phyloP scores from a whole-genome alignment of 257 asterid species.

The Gynochthodes officinalis region DNA sequence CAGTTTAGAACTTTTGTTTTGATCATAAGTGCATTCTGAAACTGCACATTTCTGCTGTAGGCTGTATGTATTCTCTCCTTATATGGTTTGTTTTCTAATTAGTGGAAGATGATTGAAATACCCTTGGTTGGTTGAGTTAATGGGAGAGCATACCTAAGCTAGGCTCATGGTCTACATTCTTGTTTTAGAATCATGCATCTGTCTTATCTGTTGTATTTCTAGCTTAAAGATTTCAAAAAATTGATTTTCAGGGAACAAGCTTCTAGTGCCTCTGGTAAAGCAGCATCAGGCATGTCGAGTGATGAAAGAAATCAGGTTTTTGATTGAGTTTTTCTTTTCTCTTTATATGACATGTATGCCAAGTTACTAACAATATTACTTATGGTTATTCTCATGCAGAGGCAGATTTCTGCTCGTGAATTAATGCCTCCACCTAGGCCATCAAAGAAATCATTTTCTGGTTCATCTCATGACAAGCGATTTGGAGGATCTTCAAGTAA shows the following conservation, averaged over 20 bases:
- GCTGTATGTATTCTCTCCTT: neutral
- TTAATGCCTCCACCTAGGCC: slow-evolving; percentile 97
- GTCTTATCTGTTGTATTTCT: neutral
- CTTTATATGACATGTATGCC: neutral
- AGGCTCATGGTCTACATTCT: neutral
- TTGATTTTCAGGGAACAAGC: slow-evolving; percentile 76
- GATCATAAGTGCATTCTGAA: neutral
- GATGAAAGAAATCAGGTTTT: slow-evolving; percentile 86
- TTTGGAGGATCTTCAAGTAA: slow-evolving; percentile 50
- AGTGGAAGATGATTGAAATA: neutral
- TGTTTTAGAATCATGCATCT: neutral
- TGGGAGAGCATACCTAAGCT: neutral
- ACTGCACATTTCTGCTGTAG: neutral
- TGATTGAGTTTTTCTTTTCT: neutral
- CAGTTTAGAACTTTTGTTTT: neutral
- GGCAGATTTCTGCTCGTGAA: slow-evolving; percentile 77
- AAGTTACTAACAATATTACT: neutral
- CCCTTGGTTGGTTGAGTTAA: neutral
- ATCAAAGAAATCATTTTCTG: slow-evolving; percentile 46
- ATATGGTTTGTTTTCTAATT: neutral
- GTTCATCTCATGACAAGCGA: slow-evolving; percentile 38
- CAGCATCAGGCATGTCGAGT: slow-evolving; percentile 88
- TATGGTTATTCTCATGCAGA: slow-evolving; percentile 37
- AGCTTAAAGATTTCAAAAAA: neutral
- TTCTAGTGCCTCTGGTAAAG: slow-evolving; percentile 85